Evolutionary conservation across 495 filamentous ascomycete species (phyloP), one percentile per base, ranked within the genome.

Genomic region (Aspergillus affinis): DNA sequence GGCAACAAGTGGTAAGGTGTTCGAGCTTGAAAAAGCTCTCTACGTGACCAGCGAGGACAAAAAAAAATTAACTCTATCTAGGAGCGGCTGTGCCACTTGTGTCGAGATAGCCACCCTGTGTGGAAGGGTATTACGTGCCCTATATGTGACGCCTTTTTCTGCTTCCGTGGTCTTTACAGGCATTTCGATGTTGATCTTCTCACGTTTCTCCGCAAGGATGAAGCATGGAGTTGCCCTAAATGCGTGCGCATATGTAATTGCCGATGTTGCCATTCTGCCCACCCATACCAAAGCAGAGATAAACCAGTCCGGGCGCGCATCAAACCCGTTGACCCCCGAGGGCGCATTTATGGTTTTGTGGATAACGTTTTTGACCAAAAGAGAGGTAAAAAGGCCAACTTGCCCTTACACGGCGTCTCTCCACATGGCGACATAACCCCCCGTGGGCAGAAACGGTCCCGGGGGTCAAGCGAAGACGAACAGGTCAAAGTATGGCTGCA

Each of bases 361-460:
- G 65, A 68, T 30, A 68, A 68, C 52, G 62, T 68, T 1, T 68
- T 65, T 58, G 62, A 68, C 41, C 65, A 65, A 54, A 68, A 59
- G 45, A 26, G 65, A 55, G 60, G 62, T 9, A 68, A 63, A 30
- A 53, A 53, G 48, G 60, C 62, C 9, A 61, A 53, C 19, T 18
- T 53, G n/a, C 48, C 51, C 19, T 29, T 47, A 20, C 50, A 47
- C 15, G 60, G n/a, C 17, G 52, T 18, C 4, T 62, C 48, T 0
- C 29, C 59, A 17, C 61, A 64, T 18, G 20, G 50, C 19, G 10
- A 12, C 7, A 9, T 44, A 15, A 10, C 48, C n/a, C 26, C 41
- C 1, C 56, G 52, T 4, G 60, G 62, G 18, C 23, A 30, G 7
- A 65, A 68, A 30, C 62, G 65, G 15, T 27, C 41, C 1, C 15